Evolutionary conservation across 2,329 filamentous ascomycete species (phyloP).

Genomic region (Tolypocladium tundrense): DNA sequence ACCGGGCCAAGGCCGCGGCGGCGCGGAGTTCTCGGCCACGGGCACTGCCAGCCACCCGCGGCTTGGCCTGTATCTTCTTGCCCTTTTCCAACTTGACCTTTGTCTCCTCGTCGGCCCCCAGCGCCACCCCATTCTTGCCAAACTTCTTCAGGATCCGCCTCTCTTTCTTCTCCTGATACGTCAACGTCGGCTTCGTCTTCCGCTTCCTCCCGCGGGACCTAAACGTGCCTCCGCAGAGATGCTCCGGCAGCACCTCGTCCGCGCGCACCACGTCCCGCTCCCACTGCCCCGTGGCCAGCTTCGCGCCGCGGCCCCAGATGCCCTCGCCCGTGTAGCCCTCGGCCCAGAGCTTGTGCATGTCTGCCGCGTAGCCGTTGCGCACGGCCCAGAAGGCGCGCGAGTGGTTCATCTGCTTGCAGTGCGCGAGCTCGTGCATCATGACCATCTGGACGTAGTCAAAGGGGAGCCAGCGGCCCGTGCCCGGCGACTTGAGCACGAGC

Average conservation of each 20-base stretch:
- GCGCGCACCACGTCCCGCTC: constrained; percentile 40
- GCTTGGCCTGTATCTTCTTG: constrained; percentile 52
- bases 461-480: constrained; percentile 61
- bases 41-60: constrained; percentile 63
- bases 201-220: constrained; percentile 48
- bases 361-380: constrained; percentile 59
- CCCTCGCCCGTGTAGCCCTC: constrained; percentile 70
- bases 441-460: constrained; percentile 85
- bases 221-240: constrained; percentile 76
- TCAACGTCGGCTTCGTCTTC: constrained; percentile 40
- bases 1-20: constrained; percentile 65
- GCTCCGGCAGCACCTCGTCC: constrained; percentile 52
- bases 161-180: constrained; percentile 65
- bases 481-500: constrained; percentile 62
- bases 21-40: constrained; percentile 66
- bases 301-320: constrained; percentile 66
- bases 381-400: constrained; percentile 72
- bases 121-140: constrained; percentile 54
- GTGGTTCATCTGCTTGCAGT: constrained; percentile 90
- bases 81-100: constrained; percentile 60
- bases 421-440: constrained; percentile 88
- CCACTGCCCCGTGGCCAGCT: constrained; percentile 51
- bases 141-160: constrained; percentile 67
- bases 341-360: constrained; percentile 62
- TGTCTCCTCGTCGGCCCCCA: constrained; percentile 59